A percentile compares a stretch with the other conserved stretches of the same genome.
Conservation (phyloP, 129 eudicot species). For the Tagetes patula region DNA sequence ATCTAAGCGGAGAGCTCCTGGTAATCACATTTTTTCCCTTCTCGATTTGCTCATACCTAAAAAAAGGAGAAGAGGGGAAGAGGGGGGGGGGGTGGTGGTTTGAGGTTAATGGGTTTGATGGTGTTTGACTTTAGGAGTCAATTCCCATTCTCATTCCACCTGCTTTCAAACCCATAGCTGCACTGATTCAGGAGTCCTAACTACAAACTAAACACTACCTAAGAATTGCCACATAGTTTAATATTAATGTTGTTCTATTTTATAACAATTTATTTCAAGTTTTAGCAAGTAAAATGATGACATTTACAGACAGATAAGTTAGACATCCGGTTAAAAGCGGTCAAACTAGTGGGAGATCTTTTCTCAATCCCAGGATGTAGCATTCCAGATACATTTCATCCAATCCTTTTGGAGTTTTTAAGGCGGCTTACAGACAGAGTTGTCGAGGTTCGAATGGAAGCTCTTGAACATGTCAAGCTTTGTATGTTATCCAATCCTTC, state of each 20-base stretch:
- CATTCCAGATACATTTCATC: constrained; percentile 70
- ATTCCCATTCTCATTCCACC: neutral
- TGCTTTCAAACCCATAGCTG: neutral
- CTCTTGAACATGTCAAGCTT: constrained; percentile 68
- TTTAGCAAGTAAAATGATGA: constrained; percentile 28
- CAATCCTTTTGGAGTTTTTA: constrained; percentile 76
- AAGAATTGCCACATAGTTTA: constrained; percentile 14
- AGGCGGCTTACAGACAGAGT: constrained; percentile 88
- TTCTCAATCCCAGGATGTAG: constrained; percentile 68
- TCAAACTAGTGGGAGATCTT: constrained; percentile 77
- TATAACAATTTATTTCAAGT: constrained; percentile 12
- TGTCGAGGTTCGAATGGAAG: constrained; percentile 84
- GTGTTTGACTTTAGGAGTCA: neutral
- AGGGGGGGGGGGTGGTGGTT: neutral
- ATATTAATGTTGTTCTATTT: constrained; percentile 4
- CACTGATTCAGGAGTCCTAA: neutral
- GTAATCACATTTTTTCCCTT: constrained; percentile 38
- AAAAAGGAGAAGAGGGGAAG: too few species aligned
- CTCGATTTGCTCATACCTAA: neutral
- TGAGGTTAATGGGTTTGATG: neutral
- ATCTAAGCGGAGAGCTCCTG: constrained; percentile 88
- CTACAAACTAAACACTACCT: neutral
- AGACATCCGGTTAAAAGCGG: constrained; percentile 79
- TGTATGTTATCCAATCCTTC: constrained; percentile 79
- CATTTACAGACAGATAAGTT: constrained; percentile 67